Base-by-base conservation (phyloP, 2,329 filamentous ascomycete genomes). In the Didymella arachidicola region DNA sequence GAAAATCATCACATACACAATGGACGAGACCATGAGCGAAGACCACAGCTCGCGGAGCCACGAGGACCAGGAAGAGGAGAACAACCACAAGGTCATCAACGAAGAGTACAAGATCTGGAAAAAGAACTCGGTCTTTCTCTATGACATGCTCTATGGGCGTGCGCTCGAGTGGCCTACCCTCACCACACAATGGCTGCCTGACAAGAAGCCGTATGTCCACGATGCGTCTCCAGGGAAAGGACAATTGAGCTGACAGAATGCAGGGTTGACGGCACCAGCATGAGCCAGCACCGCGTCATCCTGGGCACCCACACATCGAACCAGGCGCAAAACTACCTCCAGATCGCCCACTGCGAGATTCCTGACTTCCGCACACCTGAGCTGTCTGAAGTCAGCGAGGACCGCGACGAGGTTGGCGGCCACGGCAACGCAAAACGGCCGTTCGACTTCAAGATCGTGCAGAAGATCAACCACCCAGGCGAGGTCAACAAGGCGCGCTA, bases 21-120 rank as follows among this genome's bases (percentile, higher is more conserved):
- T 78, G 75, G 75, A 77, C 58, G 75, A 77, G 32, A 70, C 61
- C 14, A 78, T 78, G 76, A 77, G 71, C 47, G 75, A 60, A 27
- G 57, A 55, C 12, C 52, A 71, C 67, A 71, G 74, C 49, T 61
- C 64, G 39, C 69, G 66, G 54, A 76, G 83, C 45, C 84, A 87
- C 61, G 89, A 93, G 58, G 90, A 91, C 52, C 88, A 91, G 59
- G 88, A 91, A 27, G 84, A 89, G 75, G 84, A 91, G 73, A 80
- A 86, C 67, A 88, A 91, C 73, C 90, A 96, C 79, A 93, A 96
- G 79, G 84, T 96, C 61, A 93, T 98, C 79, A 98, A 98, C 70
- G 95, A 99, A 82, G 95, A 99, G 78, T 99, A 99, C 86, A 99
- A 99, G 79, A 97, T 94, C 66, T 99, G 95, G 95, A 99, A 99